A percentile compares a stretch with the other conserved stretches of the same genome.
Conservation (phyloP, 805 yeast species). For the Saturnispora gosingensis region DNA sequence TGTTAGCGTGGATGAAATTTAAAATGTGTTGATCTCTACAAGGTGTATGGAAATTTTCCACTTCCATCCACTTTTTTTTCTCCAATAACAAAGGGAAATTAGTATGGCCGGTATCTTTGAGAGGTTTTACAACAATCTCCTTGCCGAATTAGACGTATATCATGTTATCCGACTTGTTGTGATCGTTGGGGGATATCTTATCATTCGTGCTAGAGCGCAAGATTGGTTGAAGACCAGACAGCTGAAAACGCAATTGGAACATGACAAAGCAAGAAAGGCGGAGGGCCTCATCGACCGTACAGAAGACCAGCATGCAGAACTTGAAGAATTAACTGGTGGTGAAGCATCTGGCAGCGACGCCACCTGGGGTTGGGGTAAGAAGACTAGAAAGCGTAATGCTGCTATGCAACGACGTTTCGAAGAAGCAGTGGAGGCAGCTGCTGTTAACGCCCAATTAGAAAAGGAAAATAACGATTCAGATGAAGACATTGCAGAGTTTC, state of each 20-base stretch:
- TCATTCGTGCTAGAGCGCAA: slow-evolving; percentile 47
- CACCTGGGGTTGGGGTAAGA: slow-evolving; percentile 74
- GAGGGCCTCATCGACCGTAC: slow-evolving; percentile 26
- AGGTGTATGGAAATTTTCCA: background rate
- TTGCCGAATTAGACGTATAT: slow-evolving; percentile 36
- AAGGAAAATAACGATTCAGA: slow-evolving; percentile 37
- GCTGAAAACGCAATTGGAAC: slow-evolving; percentile 35
- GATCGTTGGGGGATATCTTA: slow-evolving; percentile 53
- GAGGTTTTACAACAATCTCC: slow-evolving; percentile 8
- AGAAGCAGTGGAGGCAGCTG: slow-evolving; percentile 35
- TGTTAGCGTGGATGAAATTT: slow-evolving; percentile 1
- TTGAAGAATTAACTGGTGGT: slow-evolving; percentile 9
- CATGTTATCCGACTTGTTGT: slow-evolving; percentile 39
- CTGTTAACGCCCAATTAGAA: slow-evolving; percentile 26
- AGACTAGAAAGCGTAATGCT: slow-evolving; percentile 52
- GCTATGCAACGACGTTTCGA: slow-evolving; percentile 46
- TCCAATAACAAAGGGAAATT: background rate
- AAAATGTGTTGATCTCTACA: background rate
- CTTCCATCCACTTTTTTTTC: background rate
- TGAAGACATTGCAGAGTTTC: slow-evolving; percentile 58
- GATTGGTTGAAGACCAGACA: slow-evolving; percentile 51
- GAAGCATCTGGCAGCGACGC: slow-evolving; percentile 28
- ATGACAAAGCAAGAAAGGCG: slow-evolving; percentile 37
- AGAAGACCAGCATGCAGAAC: slow-evolving; percentile 22
- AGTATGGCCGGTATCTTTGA: slow-evolving; percentile 1